phyloP scores from a whole-genome alignment of 1,284 basidiomycete species.

The Rhodofomes roseus region DNA sequence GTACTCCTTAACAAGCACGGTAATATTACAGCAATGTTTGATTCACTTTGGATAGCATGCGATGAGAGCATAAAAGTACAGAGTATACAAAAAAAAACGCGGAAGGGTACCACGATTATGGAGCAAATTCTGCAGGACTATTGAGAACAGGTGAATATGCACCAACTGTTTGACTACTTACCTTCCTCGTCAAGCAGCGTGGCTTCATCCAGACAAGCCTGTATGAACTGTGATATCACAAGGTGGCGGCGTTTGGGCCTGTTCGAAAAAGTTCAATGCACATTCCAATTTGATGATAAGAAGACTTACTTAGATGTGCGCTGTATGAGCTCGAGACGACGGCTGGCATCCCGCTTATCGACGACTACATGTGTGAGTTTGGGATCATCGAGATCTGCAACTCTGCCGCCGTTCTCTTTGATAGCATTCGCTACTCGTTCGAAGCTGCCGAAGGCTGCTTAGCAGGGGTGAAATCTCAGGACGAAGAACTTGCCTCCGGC shows the following conservation, averaged over 20 bases:
- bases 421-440: constrained; percentile 49
- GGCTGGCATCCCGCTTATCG: constrained; percentile 71
- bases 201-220: constrained; percentile 74
- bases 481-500: constrained; percentile 41
- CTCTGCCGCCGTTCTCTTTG: constrained; percentile 63
- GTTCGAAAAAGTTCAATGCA: background rate
- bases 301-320: constrained; percentile 61
- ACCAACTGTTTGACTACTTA: constrained; percentile 25
- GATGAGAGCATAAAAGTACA: background rate
- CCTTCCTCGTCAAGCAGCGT: constrained; percentile 81
- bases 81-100: background rate
- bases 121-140: constrained; percentile 8
- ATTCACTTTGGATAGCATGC: background rate
- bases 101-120: constrained; percentile 2
- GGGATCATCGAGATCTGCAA: constrained; percentile 65
- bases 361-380: constrained; percentile 84
- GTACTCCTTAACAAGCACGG: background rate
- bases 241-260: constrained; percentile 79
- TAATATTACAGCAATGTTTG: background rate
- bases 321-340: constrained; percentile 67
- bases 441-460: constrained; percentile 44
- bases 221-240: constrained; percentile 72
- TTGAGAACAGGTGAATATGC: background rate
- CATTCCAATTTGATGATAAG: background rate
- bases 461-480: background rate